These are phyloP conservation scores for Diaporthe citrichinensis DNA, from an alignment of 2,329 filamentous ascomycete species.

Conservation along the genomic window DNA sequence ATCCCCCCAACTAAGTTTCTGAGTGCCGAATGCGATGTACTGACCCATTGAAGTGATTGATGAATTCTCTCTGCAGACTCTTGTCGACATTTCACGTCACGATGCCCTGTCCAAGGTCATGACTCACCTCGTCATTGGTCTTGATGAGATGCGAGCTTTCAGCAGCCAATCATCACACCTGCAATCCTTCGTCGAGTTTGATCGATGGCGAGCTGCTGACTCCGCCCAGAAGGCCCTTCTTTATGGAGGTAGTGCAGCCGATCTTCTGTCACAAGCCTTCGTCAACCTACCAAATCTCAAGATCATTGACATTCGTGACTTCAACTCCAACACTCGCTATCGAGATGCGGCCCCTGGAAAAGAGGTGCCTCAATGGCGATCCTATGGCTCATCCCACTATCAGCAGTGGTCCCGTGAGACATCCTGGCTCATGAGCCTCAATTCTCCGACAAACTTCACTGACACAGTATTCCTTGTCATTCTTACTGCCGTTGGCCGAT, in stretches of 20 bases:
- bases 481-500: slow-evolving; percentile 58
- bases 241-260: slow-evolving; percentile 61
- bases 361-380: slow-evolving; percentile 51
- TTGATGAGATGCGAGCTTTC: slow-evolving; percentile 50
- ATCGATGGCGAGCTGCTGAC: slow-evolving; percentile 4
- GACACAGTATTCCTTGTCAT: slow-evolving; percentile 57
- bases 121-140: slow-evolving; percentile 64
- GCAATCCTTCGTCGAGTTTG: background rate
- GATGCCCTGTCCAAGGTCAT: slow-evolving; percentile 57
- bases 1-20: slow-evolving; percentile 48
- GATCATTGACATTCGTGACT: slow-evolving; percentile 72
- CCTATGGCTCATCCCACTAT: slow-evolving; percentile 51
- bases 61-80: slow-evolving; percentile 61
- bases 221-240: slow-evolving; percentile 52
- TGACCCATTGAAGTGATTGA: slow-evolving; percentile 51
- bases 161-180: background rate
- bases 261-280: slow-evolving; percentile 71
- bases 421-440: slow-evolving; percentile 35
- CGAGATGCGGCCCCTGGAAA: slow-evolving; percentile 70
- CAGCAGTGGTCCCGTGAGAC: slow-evolving; percentile 27
- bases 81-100: slow-evolving; percentile 66
- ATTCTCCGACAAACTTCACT: slow-evolving; percentile 44
- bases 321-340: slow-evolving; percentile 61
- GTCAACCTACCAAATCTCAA: slow-evolving; percentile 66
- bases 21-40: slow-evolving; percentile 50